Evolutionary conservation across 306 rosid genomes (phyloP).

Genomic region (Rosa rugosa): DNA sequence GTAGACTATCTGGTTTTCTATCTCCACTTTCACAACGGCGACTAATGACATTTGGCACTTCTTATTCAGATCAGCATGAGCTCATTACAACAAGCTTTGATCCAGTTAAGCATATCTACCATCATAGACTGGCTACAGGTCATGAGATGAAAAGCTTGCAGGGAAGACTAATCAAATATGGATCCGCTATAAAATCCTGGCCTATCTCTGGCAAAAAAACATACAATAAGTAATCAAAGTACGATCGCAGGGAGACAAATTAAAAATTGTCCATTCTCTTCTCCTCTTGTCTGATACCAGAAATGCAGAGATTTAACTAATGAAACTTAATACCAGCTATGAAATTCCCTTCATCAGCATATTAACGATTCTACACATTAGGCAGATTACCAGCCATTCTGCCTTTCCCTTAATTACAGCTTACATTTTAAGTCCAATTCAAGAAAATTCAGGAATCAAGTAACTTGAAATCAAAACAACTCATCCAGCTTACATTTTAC

Average conservation of each 20-base stretch:
- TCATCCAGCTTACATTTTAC: no score
- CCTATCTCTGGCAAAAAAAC: not conserved
- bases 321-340: not conserved
- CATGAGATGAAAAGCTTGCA: not conserved
- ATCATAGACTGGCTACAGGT: not conserved
- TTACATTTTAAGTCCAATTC: not conserved
- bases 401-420: not conserved
- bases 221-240: not conserved
- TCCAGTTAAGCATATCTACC: not conserved
- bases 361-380: not conserved
- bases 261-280: not conserved
- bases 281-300: not conserved
- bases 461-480: not conserved
- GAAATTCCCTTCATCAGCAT: not conserved
- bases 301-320: no score
- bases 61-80: not conserved
- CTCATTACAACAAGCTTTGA: not conserved
- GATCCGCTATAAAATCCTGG: not conserved
- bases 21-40: not conserved
- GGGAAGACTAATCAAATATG: not conserved
- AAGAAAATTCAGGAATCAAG: not conserved
- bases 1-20: not conserved
- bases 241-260: not conserved
- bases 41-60: not conserved
- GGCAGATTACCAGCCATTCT: not conserved